Conservation (phyloP, 768 basidiomycete genomes). For the Boletus edulis region DNA sequence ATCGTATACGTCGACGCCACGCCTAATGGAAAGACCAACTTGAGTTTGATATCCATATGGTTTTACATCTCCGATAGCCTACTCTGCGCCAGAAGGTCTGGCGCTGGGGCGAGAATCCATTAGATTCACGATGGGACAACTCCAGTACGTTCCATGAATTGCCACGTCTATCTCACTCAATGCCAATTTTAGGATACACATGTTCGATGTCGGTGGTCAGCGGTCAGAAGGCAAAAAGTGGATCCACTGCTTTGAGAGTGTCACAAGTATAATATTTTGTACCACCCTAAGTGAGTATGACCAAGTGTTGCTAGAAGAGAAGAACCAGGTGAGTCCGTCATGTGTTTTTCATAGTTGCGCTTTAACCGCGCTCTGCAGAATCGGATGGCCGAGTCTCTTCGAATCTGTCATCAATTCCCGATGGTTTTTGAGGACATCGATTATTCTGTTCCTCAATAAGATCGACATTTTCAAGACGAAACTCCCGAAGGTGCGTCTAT, state of each 20-base stretch:
- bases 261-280: conserved; percentile 78
- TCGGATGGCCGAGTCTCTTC: conserved; percentile 73
- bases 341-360: background rate
- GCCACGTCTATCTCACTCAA: background rate
- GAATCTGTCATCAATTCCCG: conserved; percentile 78
- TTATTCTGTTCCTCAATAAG: conserved; percentile 70
- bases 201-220: conserved; percentile 82
- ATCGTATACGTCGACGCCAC: too few species aligned
- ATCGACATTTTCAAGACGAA: conserved; percentile 79
- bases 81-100: too few species aligned
- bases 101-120: too few species aligned
- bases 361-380: conserved; percentile 41
- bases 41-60: too few species aligned
- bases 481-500: conserved; percentile 45
- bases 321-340: conserved; percentile 26
- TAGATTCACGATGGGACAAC: conserved; percentile 65
- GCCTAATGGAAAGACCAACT: too few species aligned
- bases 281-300: conserved; percentile 76
- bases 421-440: conserved; percentile 67
- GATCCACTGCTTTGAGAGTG: conserved; percentile 80
- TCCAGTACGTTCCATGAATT: conserved; percentile 42
- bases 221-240: conserved; percentile 80
- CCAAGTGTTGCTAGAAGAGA: conserved; percentile 66
- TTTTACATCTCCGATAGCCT: too few species aligned
- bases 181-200: conserved; percentile 44